Base-by-base conservation (phyloP, 2,329 filamentous ascomycete species). In the Sclerotinia trifoliorum region DNA sequence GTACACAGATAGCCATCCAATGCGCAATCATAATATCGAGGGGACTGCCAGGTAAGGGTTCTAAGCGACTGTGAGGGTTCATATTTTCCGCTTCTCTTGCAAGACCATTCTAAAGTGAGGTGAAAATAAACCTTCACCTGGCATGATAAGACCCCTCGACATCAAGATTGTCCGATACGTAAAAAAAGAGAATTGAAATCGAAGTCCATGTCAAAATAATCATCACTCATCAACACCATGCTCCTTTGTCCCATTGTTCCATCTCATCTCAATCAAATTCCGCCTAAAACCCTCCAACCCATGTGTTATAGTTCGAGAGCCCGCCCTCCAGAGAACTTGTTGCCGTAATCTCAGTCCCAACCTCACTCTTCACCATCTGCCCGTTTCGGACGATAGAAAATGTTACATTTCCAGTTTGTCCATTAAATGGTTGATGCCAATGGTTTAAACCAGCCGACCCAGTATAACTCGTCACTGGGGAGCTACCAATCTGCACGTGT, bases 401-500 rank as follows among this genome's bases (percentile, higher is more conserved):
- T 4, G 68, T 72, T 5, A 78, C 76, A 49, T 66, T 72, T 7
- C 78, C 79, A 44, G 73, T 77, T 32, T 75, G 69, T 7, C 78
- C 77, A 52, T 73, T 71, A 65, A 80, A 79, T 5, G 72, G 69
- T 48, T 72, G 60, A 62, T 72, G 73, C 71, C 72, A 74, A 60
- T 74, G 72, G 63, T 77, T 77, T 24, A 75, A 71, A 7, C 70
- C 68, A 5, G 66, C 56, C 5, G 44, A 39, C 19, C 75, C 74
- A 13, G 67, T 15, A 13, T 71, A 71, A 61, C 64, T 64, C 32
- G 65, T 56, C 29, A 68, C 71, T 8, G 71, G 39, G 29, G 70
- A 65, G 51, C 58, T 70, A 4, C 78, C 79, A 68, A 80, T 76
- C 51, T 74, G 71, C 46, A 79, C 75, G n/a, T 64, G 73, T 1